Base-by-base conservation (phyloP, 2,329 filamentous ascomycete species). In the Venturia carpophila region DNA sequence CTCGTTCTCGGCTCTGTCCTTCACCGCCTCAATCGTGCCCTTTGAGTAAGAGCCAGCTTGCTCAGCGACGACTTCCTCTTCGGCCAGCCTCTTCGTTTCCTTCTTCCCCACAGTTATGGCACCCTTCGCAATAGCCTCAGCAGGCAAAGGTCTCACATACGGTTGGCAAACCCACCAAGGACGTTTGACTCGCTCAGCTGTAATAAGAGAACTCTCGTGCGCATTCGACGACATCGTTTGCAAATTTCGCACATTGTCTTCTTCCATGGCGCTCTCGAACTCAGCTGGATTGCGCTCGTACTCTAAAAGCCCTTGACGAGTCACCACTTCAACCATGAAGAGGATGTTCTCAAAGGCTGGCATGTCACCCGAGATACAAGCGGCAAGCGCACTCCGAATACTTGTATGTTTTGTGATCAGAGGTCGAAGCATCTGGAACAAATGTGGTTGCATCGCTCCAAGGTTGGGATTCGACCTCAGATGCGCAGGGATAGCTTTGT, bases 141-240 rank as follows among this genome's bases (percentile, higher is more conserved):
- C 89, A 0, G 94, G 94, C 71, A 97, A 75, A 49, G 92, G 92
- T 65, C 92, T 80, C 7, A 97, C 84, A 71, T 96, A 90, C 4
- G 93, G 88, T 78, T 97, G 92, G 63, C 87, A 91, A 4, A 96
- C 83, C 91, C 91, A 97, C 84, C 87, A 97, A 0, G 92, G 92
- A 68, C 91, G 79, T 73, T 87, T 88, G 72, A 91, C 96, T 67
- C 84, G 80, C 21, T 65, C 84, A 34, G 94, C 86, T 0, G 89
- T 86, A 10, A 84, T 86, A 21, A 85, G 77, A 5, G 87, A 89
- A 73, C 83, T 87, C 71, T 86, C 81, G 61, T 77, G 73, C 1
- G 75, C 72, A 39, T 77, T 73, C 11, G 69, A 65, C 10, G 52
- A n/a, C 30, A 37, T 10, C 5, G 15, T n/a, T 63, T 67, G 58